Conservation (phyloP, 129 eudicot species). For the Cynara cardunculus region DNA sequence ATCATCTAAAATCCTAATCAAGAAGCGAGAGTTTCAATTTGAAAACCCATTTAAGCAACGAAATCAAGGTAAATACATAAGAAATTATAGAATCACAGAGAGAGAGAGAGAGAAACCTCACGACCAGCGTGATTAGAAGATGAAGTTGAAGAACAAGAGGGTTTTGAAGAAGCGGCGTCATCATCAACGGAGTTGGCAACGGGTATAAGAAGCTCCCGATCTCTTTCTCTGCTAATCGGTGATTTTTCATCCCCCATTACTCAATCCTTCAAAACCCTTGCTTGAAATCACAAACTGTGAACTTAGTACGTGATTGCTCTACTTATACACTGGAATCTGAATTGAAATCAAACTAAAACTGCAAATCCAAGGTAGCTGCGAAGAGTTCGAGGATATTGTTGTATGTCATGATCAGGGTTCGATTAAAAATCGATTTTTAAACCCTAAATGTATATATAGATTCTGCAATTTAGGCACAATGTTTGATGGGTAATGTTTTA, state of each 20-base stretch:
- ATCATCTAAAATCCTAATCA: conserved; percentile 8
- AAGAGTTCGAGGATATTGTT: conserved; percentile 19
- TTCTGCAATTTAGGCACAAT: conserved; percentile 22
- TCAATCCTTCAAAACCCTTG: conserved; percentile 13
- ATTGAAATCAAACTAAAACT: background rate
- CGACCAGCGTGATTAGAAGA: conserved; percentile 70
- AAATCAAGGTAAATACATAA: background rate
- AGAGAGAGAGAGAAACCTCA: conserved; percentile 40
- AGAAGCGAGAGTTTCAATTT: background rate
- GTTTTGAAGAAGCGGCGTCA: conserved; percentile 44
- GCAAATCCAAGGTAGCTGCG: conserved; percentile 22
- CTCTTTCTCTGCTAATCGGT: conserved; percentile 56
- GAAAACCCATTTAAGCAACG: background rate
- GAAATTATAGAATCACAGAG: background rate
- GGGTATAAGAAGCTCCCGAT: conserved; percentile 88
- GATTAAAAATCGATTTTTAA: conserved; percentile 8
- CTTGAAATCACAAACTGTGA: background rate
- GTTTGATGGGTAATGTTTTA: conserved; percentile 1
- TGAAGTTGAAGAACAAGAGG: conserved; percentile 46
- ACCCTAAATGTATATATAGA: conserved; percentile 13
- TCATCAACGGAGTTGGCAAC: conserved; percentile 49
- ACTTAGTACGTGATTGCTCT: background rate
- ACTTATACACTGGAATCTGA: conserved; percentile 5
- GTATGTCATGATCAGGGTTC: background rate
- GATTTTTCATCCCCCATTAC: conserved; percentile 73